Conservation (phyloP, 306 rosid genomes). For the Quillaja saponaria region DNA sequence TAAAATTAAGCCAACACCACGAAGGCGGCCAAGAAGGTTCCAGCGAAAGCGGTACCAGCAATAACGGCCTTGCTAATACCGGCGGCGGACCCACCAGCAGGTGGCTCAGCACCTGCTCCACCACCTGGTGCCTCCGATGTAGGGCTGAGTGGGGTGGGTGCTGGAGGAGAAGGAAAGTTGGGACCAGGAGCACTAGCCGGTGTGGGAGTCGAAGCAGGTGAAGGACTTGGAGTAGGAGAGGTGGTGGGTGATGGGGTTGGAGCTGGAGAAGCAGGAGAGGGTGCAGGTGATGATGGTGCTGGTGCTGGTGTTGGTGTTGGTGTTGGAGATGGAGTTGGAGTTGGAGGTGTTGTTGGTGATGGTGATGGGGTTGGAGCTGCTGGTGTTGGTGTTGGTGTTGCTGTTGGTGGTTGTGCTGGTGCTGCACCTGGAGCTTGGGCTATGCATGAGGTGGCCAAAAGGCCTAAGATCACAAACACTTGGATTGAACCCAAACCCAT, state of each 20-base stretch:
- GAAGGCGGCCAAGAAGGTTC: conserved; percentile 52
- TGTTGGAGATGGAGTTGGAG: conserved; percentile 33
- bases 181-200: conserved; percentile 1
- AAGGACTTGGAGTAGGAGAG: conserved; percentile 31
- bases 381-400: conserved; percentile 22
- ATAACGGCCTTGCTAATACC: conserved; percentile 44
- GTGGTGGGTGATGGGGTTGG: conserved; percentile 29
- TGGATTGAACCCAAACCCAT: conserved; percentile 49
- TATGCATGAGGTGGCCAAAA: conserved; percentile 61
- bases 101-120: conserved; percentile 3
- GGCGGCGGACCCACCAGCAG: conserved; percentile 36
- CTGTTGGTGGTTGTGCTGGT: conserved; percentile 50
- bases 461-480: conserved; percentile 52
- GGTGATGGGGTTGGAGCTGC: conserved; percentile 33
- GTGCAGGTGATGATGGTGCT: conserved; percentile 16
- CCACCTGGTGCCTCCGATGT: conserved; percentile 16
- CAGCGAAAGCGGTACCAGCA: conserved; percentile 64
- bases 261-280: conserved; percentile 11
- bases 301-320: conserved; percentile 19
- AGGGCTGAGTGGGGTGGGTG: conserved; percentile 13
- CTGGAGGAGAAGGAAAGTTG: conserved; percentile 15
- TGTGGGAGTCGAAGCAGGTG: conserved; percentile 14
- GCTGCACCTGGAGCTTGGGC: conserved; percentile 73
- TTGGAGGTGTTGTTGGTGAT: conserved; percentile 21
- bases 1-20: conserved; percentile 55